Conservation (phyloP, 805 yeast species). For the Lipomyces orientalis region DNA sequence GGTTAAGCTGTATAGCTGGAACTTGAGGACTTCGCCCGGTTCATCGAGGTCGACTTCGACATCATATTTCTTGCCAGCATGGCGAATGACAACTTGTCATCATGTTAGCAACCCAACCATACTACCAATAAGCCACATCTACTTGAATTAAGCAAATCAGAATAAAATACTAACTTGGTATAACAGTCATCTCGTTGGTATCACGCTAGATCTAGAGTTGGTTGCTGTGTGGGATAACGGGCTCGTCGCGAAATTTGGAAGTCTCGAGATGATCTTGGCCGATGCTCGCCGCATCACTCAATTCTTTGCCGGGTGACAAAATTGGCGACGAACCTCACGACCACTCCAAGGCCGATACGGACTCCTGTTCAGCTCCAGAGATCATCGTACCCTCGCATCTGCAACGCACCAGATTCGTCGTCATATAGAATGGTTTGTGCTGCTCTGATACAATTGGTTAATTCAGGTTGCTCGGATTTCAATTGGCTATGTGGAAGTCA, state of each 20-base stretch:
- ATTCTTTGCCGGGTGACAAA: neutral
- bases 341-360: neutral
- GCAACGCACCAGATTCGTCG: neutral
- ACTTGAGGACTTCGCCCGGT: conserved; percentile 68
- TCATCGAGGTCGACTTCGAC: conserved; percentile 59
- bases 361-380: neutral
- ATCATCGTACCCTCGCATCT: neutral
- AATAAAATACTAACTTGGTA: conserved; percentile 31
- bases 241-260: neutral
- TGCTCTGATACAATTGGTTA: neutral
- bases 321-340: neutral
- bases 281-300: neutral
- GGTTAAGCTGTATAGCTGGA: conserved; percentile 72
- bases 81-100: conserved; percentile 56
- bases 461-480: neutral
- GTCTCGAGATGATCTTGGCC: neutral
- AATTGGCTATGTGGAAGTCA: neutral
- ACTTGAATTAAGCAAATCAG: neutral
- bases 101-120: neutral
- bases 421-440: neutral
- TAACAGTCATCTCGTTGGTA: conserved; percentile 21
- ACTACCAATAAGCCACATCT: neutral
- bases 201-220: neutral
- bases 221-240: neutral
- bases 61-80: conserved; percentile 70